Evolutionary conservation across 2,329 filamentous ascomycete genomes (phyloP), one percentile per base, ranked within the genome.

Genomic region (Trichoderma atroviride): DNA sequence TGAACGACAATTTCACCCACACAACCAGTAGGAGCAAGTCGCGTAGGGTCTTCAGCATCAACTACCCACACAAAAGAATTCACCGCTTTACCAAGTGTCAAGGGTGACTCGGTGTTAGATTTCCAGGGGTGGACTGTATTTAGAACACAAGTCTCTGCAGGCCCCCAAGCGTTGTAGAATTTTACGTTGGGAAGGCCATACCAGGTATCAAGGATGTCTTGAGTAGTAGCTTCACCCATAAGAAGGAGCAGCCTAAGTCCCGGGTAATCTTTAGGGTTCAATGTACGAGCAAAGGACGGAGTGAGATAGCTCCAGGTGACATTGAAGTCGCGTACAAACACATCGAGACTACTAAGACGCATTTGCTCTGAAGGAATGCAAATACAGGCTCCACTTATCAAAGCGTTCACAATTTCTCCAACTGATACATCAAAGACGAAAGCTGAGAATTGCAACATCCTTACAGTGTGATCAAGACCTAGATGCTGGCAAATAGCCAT

Each of bases 101-200:
- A 19, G 29, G 56, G 62, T 11, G 71, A 55, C 7, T 69, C 69
- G 3, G 47, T 37, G 19, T 52, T 64, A 2, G 66, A 63, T 4
- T 70, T 43, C 63, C 64, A 70, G 2, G 61, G 37, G 27, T 72
- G 47, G 4, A 67, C 24, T 1, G 70, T 33, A 9, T 60, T 64
- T 14, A 50, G 64, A 35, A 68, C 59, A 22, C 68, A 71, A 0
- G 63, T 70, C 40, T 72, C 73, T 1, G 73, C 70, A 5, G 73
- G 73, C 0, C 73, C 73, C 40, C 72, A 74, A 5, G 56, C 70
- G 22, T 74, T 74, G 35, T 73, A 37, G 7, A 74, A 33, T 16
- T 56, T 43, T 5, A 53, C 68, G 3, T 68, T 50, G 2, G 64
- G 64, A 29, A 67, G 64, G 4, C 62, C 68, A 22, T 43, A 58